Evolutionary conservation across 2,329 filamentous ascomycete genomes (phyloP), one percentile per base, ranked within the genome.

Genomic region (Cordyceps farinosa): DNA sequence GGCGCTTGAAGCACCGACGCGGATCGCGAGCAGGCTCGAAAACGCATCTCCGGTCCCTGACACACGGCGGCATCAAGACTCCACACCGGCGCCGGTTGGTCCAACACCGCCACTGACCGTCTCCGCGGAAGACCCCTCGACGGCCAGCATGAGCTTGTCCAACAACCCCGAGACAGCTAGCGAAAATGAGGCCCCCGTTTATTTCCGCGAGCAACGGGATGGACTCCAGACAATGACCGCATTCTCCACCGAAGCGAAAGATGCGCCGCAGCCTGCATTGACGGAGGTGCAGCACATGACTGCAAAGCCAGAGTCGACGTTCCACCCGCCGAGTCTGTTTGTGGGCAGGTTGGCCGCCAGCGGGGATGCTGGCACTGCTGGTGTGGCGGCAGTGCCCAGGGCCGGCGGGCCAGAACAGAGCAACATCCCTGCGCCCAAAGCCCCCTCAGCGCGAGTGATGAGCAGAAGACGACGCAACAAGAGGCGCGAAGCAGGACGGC

Each of bases 281-380:
- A 6, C 7, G 0, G 51, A 47, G 42, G 27, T 34, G 40, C 38
- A 45, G 29, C 48, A 61, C 40, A 45, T 69, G 52, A 65, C 53
- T 57, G 53, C 64, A 45, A 57, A 66, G 22, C 65, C 65, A 50
- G 67, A 71, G 9, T 70, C 69, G 63, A 69, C 58, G 61, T 73
- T 75, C 64, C 70, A 70, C 64, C 69, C 72, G 52, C 71, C 72
- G n/a, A 65, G 57, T n/a, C 66, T 66, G n/a, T 77, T 76, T 61
- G 63, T 73, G 52, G 75, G 74, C 51, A 69, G 71, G 47, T 61
- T 76, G 48, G 64, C 66, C 29, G 62, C 65, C 42, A 63, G 38
- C 15, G 32, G 11, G 15, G 13, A 38, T 56, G 53, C 13, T 32
- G 11, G 17, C 22, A 36, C 38, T 32, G 27, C 11, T 11, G 34